A percentile compares a stretch with the other conserved stretches of the same genome.
These are phyloP conservation scores for Fusarium lyarnte DNA, from an alignment of 2,329 filamentous ascomycete genomes.

Conservation along the genomic window DNA sequence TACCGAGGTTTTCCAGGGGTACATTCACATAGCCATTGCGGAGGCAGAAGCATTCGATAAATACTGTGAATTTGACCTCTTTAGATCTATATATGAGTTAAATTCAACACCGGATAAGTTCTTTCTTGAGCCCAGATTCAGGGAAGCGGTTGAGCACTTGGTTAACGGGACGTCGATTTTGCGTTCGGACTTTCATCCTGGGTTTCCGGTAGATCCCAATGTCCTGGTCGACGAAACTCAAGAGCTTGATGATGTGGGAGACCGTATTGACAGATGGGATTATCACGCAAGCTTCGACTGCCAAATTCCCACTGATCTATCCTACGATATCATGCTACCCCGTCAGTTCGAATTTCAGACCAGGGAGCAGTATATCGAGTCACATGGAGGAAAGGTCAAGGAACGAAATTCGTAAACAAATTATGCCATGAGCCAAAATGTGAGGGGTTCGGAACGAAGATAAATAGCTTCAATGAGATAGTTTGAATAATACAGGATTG, in stretches of 20 bases:
- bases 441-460: too few relatives aligned
- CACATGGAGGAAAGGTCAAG: not conserved
- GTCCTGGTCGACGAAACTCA: not conserved
- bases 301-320: accelerated
- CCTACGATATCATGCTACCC: not conserved
- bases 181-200: too few relatives aligned
- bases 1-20: not conserved
- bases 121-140: too few relatives aligned
- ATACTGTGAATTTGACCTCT: not conserved
- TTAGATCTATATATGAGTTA: not conserved
- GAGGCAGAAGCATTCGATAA: not conserved
- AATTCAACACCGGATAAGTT: too few relatives aligned
- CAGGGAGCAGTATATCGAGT: not conserved
- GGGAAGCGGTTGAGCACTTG: too few relatives aligned
- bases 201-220: too few relatives aligned
- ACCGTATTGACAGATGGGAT: accelerated
- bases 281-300: too few relatives aligned
- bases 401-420: not conserved
- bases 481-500: too few relatives aligned
- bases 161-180: too few relatives aligned
- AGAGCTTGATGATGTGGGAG: accelerated
- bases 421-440: too few relatives aligned
- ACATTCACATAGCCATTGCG: accelerated
- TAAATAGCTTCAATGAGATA: too few relatives aligned
- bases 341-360: not conserved